Base-by-base conservation (phyloP, 202 grass and related monocot species). In the Panicum hallii region DNA sequence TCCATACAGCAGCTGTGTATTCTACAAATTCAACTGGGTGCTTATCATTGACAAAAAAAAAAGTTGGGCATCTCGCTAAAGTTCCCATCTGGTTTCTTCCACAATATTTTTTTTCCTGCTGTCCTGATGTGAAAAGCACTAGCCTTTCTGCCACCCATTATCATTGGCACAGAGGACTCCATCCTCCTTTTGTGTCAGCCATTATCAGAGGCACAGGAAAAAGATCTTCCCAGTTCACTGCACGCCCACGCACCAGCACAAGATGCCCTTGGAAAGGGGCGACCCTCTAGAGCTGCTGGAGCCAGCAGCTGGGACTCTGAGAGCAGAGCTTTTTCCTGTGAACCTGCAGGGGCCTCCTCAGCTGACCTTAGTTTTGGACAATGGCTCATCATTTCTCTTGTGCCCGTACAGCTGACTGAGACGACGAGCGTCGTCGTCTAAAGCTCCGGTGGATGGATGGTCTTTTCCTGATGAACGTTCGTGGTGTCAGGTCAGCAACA, bases 141-240 rank as follows among this genome's bases (percentile, higher is more conserved):
- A 72, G 77, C 65, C 85, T 85, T 91, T 85, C 61, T 88, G 82
- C 80, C 77, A 85, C 56, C 72, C 85, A 88, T 91, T 88, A 88
- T 91, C 82, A 91, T 77, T 91, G 85, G 85, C 77, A 78, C 42
- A 82, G 77, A 84, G 72, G 81, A 88, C 85, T 85, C 85, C 65
- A 85, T 43, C 81, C 26, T 48, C 81, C 71, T 88, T 88, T 91
- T 82, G 70, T 85, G 81, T 85, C 82, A 85, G 85, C 77, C 85
- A 77, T 88, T 77, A 85, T 78, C 89, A 72, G 68, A 57, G 44
- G 65, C 82, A 19, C 41, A 72, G 67, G 77, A 81, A 86, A 88
- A 85, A 85, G 89, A 87, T 87, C 62, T 72, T 87, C 71, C 85
- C 75, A 75, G 84, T 70, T 83, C 55, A 70, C 77, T 82, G 77